phyloP scores from a whole-genome alignment of 2,329 filamentous ascomycete species.

The Hypoxylon rubiginosum region DNA sequence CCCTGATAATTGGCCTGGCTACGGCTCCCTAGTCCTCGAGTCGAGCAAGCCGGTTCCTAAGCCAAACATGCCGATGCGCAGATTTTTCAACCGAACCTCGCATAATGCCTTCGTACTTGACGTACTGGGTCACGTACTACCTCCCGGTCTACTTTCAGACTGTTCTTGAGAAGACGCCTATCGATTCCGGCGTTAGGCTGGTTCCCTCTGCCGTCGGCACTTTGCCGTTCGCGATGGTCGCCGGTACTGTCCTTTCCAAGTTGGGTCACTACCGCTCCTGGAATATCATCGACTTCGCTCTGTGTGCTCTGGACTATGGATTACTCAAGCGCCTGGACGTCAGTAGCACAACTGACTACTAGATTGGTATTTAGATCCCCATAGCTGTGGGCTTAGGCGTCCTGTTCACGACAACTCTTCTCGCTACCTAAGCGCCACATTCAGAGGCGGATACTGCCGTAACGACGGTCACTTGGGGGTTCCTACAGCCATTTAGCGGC shows the following conservation, averaged over 20 bases:
- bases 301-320: constrained; percentile 44
- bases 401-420: neutral
- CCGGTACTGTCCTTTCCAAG: constrained; percentile 43
- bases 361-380: neutral
- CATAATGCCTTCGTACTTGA: constrained; percentile 47
- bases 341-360: constrained; percentile 38
- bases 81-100: constrained; percentile 60
- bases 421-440: neutral
- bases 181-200: constrained; percentile 42
- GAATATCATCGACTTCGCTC: constrained; percentile 50
- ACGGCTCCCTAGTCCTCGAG: neutral
- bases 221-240: constrained; percentile 44
- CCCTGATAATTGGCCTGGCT: neutral
- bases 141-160: constrained; percentile 59
- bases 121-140: constrained; percentile 53
- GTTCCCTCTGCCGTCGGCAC: constrained; percentile 42
- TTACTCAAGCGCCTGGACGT: constrained; percentile 44
- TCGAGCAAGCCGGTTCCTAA: neutral
- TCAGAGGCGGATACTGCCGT: constrained; percentile 38
- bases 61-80: constrained; percentile 55
- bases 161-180: constrained; percentile 48
- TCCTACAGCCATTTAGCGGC: constrained; percentile 56
- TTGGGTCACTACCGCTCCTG: constrained; percentile 26
- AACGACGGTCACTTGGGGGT: constrained; percentile 53
- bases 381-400: neutral